These are phyloP conservation scores for Talaromyces adpressus DNA, from an alignment of 495 filamentous ascomycete species.

Conservation along the genomic window DNA sequence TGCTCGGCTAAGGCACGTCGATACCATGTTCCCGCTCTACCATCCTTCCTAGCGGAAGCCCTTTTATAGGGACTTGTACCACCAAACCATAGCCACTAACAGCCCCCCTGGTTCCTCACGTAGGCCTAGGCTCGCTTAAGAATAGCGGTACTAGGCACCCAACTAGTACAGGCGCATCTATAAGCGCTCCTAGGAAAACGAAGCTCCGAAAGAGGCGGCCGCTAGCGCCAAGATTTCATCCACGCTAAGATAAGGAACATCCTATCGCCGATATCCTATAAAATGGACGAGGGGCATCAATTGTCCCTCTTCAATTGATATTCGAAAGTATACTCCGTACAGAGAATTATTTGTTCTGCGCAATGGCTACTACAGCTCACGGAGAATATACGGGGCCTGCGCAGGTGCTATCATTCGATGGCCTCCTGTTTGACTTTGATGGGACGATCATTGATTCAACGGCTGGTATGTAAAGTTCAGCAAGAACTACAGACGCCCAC, in stretches of 20 bases:
- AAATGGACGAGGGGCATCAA: neutral
- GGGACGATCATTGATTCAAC: slow-evolving; percentile 48
- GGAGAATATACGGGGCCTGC: slow-evolving; percentile 53
- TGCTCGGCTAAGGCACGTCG: too few species aligned
- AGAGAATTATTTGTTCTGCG: neutral
- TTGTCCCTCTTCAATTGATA: neutral
- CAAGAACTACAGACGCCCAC: neutral
- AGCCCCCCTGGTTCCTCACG: too few species aligned
- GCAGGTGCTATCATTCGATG: slow-evolving; percentile 59
- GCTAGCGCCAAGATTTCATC: slow-evolving; percentile 32
- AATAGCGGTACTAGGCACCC: too few species aligned
- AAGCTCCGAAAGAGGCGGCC: too few species aligned
- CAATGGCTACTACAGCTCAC: slow-evolving; percentile 24
- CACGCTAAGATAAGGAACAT: slow-evolving; percentile 38
- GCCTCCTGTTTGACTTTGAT: slow-evolving; percentile 88
- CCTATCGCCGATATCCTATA: slow-evolving; percentile 34
- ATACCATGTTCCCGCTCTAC: too few species aligned
- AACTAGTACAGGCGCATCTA: too few species aligned
- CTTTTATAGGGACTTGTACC: too few species aligned
- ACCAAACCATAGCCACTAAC: too few species aligned
- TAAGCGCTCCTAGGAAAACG: too few species aligned
- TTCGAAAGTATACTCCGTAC: neutral
- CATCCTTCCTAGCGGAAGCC: too few species aligned
- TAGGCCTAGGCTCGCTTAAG: too few species aligned
- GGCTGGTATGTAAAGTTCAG: slow-evolving; percentile 24